A percentile compares a stretch with the other conserved stretches of the same genome.
These are phyloP conservation scores for Schizochytrium sp. DNA, from an alignment of 108 stramenopile species.

Conservation along the genomic window DNA sequence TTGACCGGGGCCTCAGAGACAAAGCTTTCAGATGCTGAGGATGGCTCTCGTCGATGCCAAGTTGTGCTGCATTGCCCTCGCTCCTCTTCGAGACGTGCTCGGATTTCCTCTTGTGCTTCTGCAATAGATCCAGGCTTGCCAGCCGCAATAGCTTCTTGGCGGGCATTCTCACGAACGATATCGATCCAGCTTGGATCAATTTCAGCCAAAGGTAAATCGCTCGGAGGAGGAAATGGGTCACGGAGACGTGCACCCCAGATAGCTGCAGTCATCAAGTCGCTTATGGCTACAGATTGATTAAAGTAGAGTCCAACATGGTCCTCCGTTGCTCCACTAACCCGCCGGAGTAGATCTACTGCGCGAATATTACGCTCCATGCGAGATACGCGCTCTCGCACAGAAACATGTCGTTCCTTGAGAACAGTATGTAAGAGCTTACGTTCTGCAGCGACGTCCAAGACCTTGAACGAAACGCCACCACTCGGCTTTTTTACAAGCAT, in stretches of 20 bases:
- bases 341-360: neutral
- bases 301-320: constrained; percentile 1
- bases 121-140: neutral
- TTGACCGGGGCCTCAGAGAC: neutral
- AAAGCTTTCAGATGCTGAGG: no score
- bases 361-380: constrained; percentile 25
- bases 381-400: constrained; percentile 36
- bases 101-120: neutral
- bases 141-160: constrained; percentile 5
- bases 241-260: constrained; percentile 2
- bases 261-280: constrained; percentile 33
- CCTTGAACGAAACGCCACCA: neutral
- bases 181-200: constrained; percentile 8
- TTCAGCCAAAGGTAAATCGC: neutral
- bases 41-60: no score
- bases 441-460: neutral
- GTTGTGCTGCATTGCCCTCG: neutral
- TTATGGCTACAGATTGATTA: constrained; percentile 14
- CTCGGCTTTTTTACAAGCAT: constrained; percentile 44
- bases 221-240: neutral
- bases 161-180: neutral
- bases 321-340: neutral
- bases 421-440: neutral
- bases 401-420: constrained; percentile 15
- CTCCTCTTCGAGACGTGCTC: neutral